phyloP scores from a whole-genome alignment of 2,329 filamentous ascomycete genomes.

The Saccharata proteae region DNA sequence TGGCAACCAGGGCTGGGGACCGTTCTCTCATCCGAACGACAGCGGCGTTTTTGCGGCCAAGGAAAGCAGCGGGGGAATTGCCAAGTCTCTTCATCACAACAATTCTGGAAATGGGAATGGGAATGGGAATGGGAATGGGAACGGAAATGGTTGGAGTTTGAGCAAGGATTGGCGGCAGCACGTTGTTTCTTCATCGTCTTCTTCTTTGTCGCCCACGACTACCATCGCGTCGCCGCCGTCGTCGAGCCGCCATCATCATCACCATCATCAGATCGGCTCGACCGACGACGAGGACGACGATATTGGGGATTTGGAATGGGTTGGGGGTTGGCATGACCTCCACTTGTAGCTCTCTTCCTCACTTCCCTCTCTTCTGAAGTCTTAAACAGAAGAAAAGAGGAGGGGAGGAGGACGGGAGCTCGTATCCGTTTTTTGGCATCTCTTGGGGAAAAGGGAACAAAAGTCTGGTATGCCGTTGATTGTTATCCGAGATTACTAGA shows the following conservation, averaged over 20 bases:
- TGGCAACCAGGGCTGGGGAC: constrained; percentile 17
- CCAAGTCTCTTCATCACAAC: constrained; percentile 10
- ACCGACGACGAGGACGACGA: constrained; percentile 41
- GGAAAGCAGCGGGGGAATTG: constrained; percentile 13
- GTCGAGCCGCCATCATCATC: too few species aligned
- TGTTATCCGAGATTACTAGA: too few species aligned
- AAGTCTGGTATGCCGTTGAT: too few species aligned
- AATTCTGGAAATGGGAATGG: constrained; percentile 12
- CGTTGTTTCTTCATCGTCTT: constrained; percentile 15
- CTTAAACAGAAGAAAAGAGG: too few species aligned
- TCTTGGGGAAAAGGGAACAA: too few species aligned
- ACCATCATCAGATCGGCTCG: too few species aligned
- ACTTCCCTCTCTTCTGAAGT: too few species aligned
- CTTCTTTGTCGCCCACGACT: neutral
- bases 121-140: constrained; percentile 8
- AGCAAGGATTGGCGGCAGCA: constrained; percentile 40
- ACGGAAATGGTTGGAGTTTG: constrained; percentile 29
- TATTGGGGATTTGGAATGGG: constrained; percentile 80
- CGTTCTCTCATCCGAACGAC: constrained; percentile 18
- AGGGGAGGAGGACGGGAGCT: too few species aligned
- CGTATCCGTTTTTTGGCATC: too few species aligned
- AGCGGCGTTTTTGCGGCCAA: constrained; percentile 24
- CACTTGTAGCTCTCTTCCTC: constrained; percentile 48
- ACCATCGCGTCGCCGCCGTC: constrained; percentile 9
- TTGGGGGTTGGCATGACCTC: constrained; percentile 76